Evolutionary conservation across 2,329 filamentous ascomycete genomes (phyloP).

Genomic region (Colletotrichum horii): DNA sequence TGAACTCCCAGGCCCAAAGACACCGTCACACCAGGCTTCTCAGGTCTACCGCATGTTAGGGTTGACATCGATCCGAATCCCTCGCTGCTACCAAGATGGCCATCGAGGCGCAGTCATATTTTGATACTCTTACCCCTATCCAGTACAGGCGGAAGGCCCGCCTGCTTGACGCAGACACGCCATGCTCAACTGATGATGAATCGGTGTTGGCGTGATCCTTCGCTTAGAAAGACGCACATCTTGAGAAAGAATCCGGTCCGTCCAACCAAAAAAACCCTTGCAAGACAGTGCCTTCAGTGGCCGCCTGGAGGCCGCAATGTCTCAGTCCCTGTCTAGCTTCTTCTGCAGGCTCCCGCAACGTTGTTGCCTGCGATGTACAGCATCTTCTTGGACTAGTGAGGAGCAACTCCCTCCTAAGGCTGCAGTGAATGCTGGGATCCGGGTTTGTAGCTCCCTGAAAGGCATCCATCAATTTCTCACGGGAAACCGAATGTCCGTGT

Average conservation of each 20-base stretch:
- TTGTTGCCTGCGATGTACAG: neutral
- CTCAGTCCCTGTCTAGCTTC: neutral
- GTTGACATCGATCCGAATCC: neutral
- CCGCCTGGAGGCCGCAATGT: neutral
- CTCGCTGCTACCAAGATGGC: neutral
- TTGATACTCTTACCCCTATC: neutral
- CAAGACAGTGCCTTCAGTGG: neutral
- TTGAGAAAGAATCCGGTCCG: neutral
- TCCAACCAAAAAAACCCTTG: neutral
- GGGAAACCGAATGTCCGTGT: neutral
- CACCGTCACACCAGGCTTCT: too few species aligned
- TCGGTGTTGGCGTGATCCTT: neutral
- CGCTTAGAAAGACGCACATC: neutral
- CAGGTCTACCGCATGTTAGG: neutral
- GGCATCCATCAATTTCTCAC: neutral
- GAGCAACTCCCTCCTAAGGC: neutral
- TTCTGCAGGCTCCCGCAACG: neutral
- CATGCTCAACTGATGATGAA: neutral
- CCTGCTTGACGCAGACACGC: neutral
- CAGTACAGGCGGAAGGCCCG: neutral
- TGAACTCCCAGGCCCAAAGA: neutral
- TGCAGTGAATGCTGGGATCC: neutral
- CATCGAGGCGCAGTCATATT: neutral
- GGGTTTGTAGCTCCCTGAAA: neutral
- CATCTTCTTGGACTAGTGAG: neutral